These are phyloP conservation scores for Amanita subjunquillea DNA, from an alignment of 768 basidiomycete species.

Conservation along the genomic window DNA sequence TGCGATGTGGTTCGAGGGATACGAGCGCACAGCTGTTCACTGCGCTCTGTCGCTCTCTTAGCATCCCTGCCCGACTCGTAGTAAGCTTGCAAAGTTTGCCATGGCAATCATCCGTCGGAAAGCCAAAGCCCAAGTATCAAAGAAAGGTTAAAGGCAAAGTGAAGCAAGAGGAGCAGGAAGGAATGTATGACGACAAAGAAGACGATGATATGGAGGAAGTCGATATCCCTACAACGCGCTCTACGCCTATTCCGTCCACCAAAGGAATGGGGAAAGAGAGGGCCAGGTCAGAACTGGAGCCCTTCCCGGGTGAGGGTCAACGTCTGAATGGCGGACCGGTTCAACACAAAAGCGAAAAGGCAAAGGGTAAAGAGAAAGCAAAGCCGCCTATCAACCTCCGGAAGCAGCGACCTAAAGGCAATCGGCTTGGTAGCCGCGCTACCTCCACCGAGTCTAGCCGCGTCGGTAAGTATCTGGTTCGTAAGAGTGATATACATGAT, in stretches of 20 bases:
- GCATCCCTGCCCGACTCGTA: conserved; percentile 79
- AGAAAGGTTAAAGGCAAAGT: conserved; percentile 27
- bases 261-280: conserved; percentile 22
- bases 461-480: not conserved
- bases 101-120: conserved; percentile 67
- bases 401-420: conserved; percentile 41
- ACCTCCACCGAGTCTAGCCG: not conserved
- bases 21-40: conserved; percentile 88
- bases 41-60: conserved; percentile 75
- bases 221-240: conserved; percentile 10
- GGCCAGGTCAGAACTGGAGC: not conserved
- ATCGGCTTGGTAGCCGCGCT: conserved; percentile 4
- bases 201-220: conserved; percentile 28
- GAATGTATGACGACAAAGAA: conserved; percentile 11
- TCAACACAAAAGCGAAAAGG: conserved; percentile 31
- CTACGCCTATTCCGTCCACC: not conserved
- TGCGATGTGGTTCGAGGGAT: conserved; percentile 74
- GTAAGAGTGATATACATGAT: not conserved
- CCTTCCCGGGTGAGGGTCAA: conserved; percentile 29
- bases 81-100: conserved; percentile 88
- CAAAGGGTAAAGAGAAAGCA: conserved; percentile 49
- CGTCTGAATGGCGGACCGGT: conserved; percentile 25
- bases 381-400: conserved; percentile 48
- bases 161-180: conserved; percentile 21
- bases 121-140: conserved; percentile 33